A percentile compares a stretch with the other conserved stretches of the same genome.
Conservation (phyloP, 805 yeast species). For the Saturnispora saitoi region DNA sequence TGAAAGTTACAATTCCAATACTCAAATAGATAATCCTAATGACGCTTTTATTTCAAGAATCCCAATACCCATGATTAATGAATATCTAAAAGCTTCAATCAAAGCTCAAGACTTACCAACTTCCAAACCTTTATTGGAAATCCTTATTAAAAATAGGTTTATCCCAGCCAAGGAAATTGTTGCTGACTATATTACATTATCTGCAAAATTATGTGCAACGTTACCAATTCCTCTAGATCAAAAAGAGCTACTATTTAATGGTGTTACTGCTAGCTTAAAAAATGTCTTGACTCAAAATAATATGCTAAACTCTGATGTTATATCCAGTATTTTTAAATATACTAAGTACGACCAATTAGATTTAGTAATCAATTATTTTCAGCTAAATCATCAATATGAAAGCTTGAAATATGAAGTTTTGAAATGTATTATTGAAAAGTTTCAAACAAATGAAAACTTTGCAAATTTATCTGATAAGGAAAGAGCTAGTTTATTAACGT, state of each 20-base stretch:
- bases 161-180: constrained; percentile 14
- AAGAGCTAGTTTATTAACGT: constrained; percentile 17
- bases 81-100: constrained; percentile 14
- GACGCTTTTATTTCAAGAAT: constrained; percentile 4
- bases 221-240: constrained; percentile 14
- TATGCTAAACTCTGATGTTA: constrained; percentile 8
- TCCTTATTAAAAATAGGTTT: constrained; percentile 7
- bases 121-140: constrained; percentile 14
- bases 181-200: constrained; percentile 14
- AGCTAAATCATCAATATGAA: constrained; percentile 10
- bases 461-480: constrained; percentile 2
- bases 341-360: constrained; percentile 14
- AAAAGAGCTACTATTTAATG: constrained; percentile 20
- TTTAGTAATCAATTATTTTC: constrained; percentile 19
- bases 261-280: constrained; percentile 16
- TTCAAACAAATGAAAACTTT: neutral
- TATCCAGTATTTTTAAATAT: constrained; percentile 14
- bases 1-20: neutral
- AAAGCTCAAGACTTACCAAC: constrained; percentile 14
- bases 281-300: constrained; percentile 8
- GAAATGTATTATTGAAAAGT: neutral
- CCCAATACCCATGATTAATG: constrained; percentile 3
- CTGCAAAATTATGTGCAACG: constrained; percentile 11
- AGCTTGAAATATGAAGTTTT: neutral
- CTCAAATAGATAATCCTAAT: neutral